Conservation (phyloP, 306 rosid genomes). For the Begonia peltatifolia region DNA sequence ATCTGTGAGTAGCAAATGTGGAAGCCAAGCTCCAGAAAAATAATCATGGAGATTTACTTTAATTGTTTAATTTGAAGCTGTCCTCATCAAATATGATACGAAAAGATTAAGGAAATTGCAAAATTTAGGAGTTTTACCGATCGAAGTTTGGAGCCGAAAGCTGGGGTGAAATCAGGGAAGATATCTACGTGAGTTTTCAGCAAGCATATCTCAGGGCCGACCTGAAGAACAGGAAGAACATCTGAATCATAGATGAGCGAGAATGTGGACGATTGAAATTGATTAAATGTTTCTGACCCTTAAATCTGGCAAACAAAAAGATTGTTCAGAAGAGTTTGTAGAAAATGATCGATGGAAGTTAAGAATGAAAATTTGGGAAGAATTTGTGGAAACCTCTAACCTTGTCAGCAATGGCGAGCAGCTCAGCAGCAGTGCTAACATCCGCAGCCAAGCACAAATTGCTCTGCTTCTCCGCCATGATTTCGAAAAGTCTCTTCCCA, state of each 20-base stretch:
- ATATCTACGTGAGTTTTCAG: slow-evolving; percentile 92
- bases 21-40: not conserved
- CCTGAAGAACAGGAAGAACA: slow-evolving; percentile 24
- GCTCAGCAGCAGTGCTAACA: slow-evolving; percentile 67
- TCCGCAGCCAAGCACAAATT: slow-evolving; percentile 84
- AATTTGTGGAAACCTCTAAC: slow-evolving; percentile 15
- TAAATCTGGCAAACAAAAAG: too few species aligned
- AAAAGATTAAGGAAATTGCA: too few species aligned
- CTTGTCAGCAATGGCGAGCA: slow-evolving; percentile 75
- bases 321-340: too few species aligned
- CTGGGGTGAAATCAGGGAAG: slow-evolving; percentile 78
- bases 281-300: too few species aligned
- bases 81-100: too few species aligned
- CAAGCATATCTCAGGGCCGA: slow-evolving; percentile 87
- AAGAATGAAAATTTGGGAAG: not conserved
- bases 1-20: slow-evolving; percentile 1
- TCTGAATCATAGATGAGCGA: not conserved
- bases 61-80: too few species aligned
- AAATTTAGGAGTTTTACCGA: slow-evolving; percentile 21
- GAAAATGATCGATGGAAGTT: too few species aligned
- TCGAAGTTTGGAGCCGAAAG: slow-evolving; percentile 75
- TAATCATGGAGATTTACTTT: too few species aligned
- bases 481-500: slow-evolving; percentile 69
- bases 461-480: slow-evolving; percentile 71
- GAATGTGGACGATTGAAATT: not conserved